Evolutionary conservation across 768 basidiomycete species (phyloP), one percentile per base, ranked within the genome.

Genomic region (Tulasnella sp.): DNA sequence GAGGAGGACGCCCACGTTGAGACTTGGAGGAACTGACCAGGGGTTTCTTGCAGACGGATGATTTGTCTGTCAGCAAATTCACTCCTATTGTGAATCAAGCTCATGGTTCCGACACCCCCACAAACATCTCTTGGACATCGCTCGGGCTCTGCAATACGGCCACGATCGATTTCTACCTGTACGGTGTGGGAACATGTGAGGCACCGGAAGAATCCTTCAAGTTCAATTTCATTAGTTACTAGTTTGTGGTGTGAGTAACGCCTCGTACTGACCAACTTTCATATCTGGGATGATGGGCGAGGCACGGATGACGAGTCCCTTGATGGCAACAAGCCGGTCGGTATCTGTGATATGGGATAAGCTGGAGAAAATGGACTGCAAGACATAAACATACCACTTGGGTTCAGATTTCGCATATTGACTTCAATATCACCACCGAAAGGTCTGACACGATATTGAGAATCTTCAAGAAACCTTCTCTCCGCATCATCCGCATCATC

Each of bases 221-320:
- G 20, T 5, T 45, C 16, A 19, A 54, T 43, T 37, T 32, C 40
- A 37, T 34, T 19, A 45, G 28, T 37, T 53, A 27, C 28, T 40
- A n/a, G 9, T 35, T 8, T 3, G 0, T 20, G 45, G 19, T 15
- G 13, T 5, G 8, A 28, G 22, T n/a, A 20, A 19, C 20, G 15
- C 25, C 48, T 19, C 20, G 31, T 15, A 52, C 69, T 24, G 35
- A 71, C 71, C 71, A 12, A 63, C 79, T 67, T 93, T 92, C 95
- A 99, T 98, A 66, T 99, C 95, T 3, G 95, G 95, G 53, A 98
- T 96, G 60, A 99, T 85, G 9, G 93, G 89, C 0, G 95, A 96
- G 0, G 92, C 87, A 20, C 95, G 84, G 55, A 99, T 98, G 60
- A 98, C 90, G 5, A 99, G 78, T 52, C 95, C 95, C 64, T 93